Evolutionary conservation across 352 stramenopile genomes (phyloP).

Genomic region (Pythium dissimile): DNA sequence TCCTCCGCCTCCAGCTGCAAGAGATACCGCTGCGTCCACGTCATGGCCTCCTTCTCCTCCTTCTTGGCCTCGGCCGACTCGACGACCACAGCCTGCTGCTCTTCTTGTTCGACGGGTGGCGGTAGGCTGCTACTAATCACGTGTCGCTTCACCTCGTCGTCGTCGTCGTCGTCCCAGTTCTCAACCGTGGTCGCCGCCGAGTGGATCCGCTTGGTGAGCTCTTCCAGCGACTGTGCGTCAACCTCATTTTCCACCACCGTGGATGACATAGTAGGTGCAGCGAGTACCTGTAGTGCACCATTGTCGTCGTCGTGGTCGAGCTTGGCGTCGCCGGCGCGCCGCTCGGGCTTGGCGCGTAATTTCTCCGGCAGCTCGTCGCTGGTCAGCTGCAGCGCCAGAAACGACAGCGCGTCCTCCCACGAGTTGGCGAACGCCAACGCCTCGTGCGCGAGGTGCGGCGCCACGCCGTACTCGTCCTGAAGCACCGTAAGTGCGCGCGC

Average conservation of each 20-base stretch:
- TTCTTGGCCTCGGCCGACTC: conserved; percentile 2
- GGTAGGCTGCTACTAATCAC: too few relatives aligned
- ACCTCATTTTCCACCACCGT: not conserved
- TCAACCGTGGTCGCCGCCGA: not conserved
- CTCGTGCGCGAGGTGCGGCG: conserved; percentile 27
- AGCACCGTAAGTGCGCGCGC: conserved; percentile 38
- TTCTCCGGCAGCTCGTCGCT: conserved; percentile 50
- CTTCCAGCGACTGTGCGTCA: not conserved
- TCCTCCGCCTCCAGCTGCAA: conserved; percentile 40
- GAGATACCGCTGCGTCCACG: conserved; percentile 79
- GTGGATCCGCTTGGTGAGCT: not conserved
- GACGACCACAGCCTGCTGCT: not conserved
- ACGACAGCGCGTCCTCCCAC: conserved; percentile 63
- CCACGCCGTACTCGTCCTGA: conserved; percentile 47
- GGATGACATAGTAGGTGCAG: conserved; percentile 19
- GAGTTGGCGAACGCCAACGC: conserved; percentile 59
- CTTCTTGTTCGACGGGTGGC: too few relatives aligned
- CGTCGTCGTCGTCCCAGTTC: conserved; percentile 27
- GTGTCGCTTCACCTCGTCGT: conserved; percentile 2
- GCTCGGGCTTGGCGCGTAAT: conserved; percentile 33
- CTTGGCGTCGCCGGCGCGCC: not conserved
- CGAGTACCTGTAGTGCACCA: conserved; percentile 24
- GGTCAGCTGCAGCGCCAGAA: conserved; percentile 50
- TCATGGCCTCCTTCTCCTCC: conserved; percentile 33
- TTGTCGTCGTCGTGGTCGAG: conserved; percentile 13